phyloP scores from a whole-genome alignment of 306 rosid genomes.

The Fragaria ananassa region DNA sequence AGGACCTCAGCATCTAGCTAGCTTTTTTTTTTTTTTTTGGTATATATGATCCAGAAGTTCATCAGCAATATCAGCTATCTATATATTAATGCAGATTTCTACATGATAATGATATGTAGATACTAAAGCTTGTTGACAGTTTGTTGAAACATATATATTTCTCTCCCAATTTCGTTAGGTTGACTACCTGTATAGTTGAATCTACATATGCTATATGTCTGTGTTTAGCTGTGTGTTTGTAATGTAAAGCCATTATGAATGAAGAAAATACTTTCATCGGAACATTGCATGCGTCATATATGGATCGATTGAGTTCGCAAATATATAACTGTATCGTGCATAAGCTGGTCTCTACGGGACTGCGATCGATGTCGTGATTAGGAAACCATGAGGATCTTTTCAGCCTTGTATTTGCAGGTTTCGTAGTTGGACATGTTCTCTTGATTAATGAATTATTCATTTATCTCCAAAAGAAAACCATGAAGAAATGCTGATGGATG shows the following conservation, averaged over 20 bases:
- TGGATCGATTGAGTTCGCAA: too few species aligned
- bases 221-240: too few species aligned
- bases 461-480: neutral
- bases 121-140: neutral
- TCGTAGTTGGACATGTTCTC: too few species aligned
- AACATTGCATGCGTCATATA: neutral
- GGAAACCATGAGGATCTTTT: neutral
- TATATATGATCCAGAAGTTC: neutral
- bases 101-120: neutral
- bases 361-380: neutral
- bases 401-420: too few species aligned
- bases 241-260: neutral
- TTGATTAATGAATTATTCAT: too few species aligned
- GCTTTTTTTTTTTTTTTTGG: too few species aligned
- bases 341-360: neutral
- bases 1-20: neutral
- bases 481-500: neutral
- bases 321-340: too few species aligned
- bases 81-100: neutral
- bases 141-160: neutral
- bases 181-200: neutral
- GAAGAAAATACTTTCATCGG: neutral
- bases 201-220: too few species aligned
- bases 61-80: neutral
- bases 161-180: neutral